Evolutionary conservation across 2,329 filamentous ascomycete genomes (phyloP).

Genomic region (Aureobasidium lini): DNA sequence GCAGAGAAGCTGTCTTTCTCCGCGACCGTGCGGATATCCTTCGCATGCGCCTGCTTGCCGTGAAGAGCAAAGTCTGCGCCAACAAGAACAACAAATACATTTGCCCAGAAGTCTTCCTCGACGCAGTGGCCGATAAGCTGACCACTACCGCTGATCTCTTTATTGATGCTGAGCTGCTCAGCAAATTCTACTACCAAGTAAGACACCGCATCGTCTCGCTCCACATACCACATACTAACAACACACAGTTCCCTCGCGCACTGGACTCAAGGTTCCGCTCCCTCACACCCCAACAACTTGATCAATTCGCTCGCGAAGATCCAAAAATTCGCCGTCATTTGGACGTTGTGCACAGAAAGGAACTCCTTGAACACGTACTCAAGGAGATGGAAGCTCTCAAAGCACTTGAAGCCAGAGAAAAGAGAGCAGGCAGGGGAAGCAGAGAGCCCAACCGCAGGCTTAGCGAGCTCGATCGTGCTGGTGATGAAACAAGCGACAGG

Average conservation of each 20-base stretch:
- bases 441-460: neutral
- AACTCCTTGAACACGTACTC: conserved; percentile 83
- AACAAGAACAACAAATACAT: conserved; percentile 85
- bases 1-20: conserved; percentile 87
- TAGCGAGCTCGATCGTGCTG: neutral
- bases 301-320: conserved; percentile 88
- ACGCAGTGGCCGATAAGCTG: conserved; percentile 90
- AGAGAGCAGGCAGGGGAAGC: conserved; percentile 41
- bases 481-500: conserved; percentile 17
- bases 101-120: conserved; percentile 96
- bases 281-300: conserved; percentile 64
- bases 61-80: conserved; percentile 86
- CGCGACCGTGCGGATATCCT: conserved; percentile 85
- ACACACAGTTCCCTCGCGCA: conserved; percentile 68
- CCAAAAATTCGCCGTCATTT: conserved; percentile 81
- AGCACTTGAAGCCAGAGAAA: conserved; percentile 70
- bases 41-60: conserved; percentile 78
- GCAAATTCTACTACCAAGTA: conserved; percentile 89
- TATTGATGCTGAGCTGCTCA: conserved; percentile 91
- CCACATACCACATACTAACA: neutral
- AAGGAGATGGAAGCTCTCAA: conserved; percentile 92
- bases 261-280: conserved; percentile 76
- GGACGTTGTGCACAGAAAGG: conserved; percentile 86
- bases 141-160: conserved; percentile 93
- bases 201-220: neutral